Base-by-base conservation (phyloP, 1,284 basidiomycete genomes). In the Rhizoctonia solani region DNA sequence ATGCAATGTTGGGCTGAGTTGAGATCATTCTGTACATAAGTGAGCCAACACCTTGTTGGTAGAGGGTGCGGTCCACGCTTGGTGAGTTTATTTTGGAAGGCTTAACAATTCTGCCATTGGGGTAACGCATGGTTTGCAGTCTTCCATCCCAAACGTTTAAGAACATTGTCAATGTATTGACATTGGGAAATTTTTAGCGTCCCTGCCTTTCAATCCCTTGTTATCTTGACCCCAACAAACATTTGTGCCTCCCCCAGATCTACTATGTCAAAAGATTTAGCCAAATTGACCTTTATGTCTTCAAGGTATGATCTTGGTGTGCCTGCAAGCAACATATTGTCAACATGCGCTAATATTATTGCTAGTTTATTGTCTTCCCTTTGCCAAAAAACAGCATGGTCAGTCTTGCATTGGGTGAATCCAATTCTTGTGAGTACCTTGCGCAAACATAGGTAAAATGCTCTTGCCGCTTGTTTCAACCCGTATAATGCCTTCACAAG, bases 71-170 rank as follows among this genome's bases (percentile, higher is more conserved):
- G 19, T 37, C 32, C 23, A 66, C 23, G 5, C 14, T 30, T 19
- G 37, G 37, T 67, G 34, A 25, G 13, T 59, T 21, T 56, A 44
- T 32, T 67, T 59, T 11, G n/a, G 41, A 11, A 34, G 55, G 14
- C 34, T 21, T 3, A 52, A 27, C 16, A 14, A 21, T 32, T 21
- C 16, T 30, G 50, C 52, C 74, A 69, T 13, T 49, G 52, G 56
- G 74, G 76, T 0, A 73, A 74, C 4, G 74, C 37, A 44, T 6
- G 56, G 56, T 32, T 74, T 58, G 21, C 67, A 52, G 49, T 52
- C 74, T 76, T 75, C 8, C 14, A 44, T 3, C 71, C 69, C 46
- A 71, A 66, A 9, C 73, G 42, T 70, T n/a, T n/a, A n/a, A n/a
- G n/a, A n/a, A n/a, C n/a, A n/a, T n/a, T n/a, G n/a, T n/a, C n/a